Conservation (phyloP, 2,329 filamentous ascomycete genomes). For the Alternaria gaisen region DNA sequence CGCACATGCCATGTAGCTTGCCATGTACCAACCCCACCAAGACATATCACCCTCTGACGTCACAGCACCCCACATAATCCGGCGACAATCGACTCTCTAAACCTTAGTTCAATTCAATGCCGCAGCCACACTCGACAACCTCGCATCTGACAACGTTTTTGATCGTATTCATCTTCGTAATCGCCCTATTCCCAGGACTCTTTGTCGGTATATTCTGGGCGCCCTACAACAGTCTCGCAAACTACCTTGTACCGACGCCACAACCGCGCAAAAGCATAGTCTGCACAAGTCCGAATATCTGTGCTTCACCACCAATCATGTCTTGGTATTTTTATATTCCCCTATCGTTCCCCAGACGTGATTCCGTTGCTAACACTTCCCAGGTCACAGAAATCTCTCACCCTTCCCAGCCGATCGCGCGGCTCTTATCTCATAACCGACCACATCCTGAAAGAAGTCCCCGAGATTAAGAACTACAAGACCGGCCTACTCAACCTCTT, state of each 20-base stretch:
- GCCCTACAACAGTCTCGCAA: slow-evolving; percentile 41
- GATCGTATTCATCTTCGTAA: slow-evolving; percentile 59
- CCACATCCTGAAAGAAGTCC: slow-evolving; percentile 73
- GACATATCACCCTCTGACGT: slow-evolving; percentile 7
- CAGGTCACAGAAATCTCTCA: slow-evolving; percentile 79
- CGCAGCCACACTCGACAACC: slow-evolving; percentile 37
- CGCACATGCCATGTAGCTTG: not conserved
- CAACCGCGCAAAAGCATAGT: slow-evolving; percentile 30
- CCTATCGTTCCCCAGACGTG: not conserved
- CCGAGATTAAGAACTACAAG: slow-evolving; percentile 84
- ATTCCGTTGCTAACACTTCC: not conserved
- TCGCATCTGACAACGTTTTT: slow-evolving; percentile 54
- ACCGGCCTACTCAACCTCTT: slow-evolving; percentile 80
- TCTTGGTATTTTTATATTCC: slow-evolving; percentile 35
- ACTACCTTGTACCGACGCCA: slow-evolving; percentile 37
- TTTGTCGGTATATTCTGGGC: slow-evolving; percentile 55
- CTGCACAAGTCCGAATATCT: slow-evolving; percentile 41
- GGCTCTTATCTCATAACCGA: slow-evolving; percentile 92
- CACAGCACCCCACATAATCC: slow-evolving; percentile 13
- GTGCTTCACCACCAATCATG: slow-evolving; percentile 36
- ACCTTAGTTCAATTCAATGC: slow-evolving; percentile 24
- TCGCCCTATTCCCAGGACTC: slow-evolving; percentile 60
- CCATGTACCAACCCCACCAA: not conserved
- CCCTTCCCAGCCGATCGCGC: slow-evolving; percentile 76
- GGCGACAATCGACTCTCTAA: slow-evolving; percentile 14